Evolutionary conservation across 495 filamentous ascomycete species (phyloP).

Genomic region (Parmelia sp.): DNA sequence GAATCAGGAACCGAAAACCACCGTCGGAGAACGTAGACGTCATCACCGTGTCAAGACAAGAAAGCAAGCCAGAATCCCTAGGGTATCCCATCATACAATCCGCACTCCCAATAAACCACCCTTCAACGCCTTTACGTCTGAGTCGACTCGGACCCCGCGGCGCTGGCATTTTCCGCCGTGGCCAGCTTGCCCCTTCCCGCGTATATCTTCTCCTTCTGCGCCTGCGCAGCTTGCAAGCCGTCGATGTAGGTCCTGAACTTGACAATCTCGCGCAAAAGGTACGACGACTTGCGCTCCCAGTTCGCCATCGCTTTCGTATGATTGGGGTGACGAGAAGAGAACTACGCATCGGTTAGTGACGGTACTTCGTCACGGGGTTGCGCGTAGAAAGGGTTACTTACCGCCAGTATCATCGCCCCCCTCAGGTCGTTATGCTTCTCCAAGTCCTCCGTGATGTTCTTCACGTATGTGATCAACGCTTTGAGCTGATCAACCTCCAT

Average conservation of each 20-base stretch:
- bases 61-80: background rate
- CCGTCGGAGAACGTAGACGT: background rate
- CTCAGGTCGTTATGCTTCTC: constrained; percentile 80
- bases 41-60: background rate
- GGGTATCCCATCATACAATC: background rate
- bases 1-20: background rate
- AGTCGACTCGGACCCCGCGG: background rate
- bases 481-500: constrained; percentile 75
- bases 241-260: constrained; percentile 96
- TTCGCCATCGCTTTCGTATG: constrained; percentile 78
- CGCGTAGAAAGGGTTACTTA: constrained; percentile 34
- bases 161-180: background rate
- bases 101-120: background rate
- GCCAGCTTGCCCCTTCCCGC: constrained; percentile 24
- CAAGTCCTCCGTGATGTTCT: constrained; percentile 78
- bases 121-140: background rate
- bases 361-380: background rate
- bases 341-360: constrained; percentile 35
- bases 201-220: constrained; percentile 51
- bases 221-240: constrained; percentile 55
- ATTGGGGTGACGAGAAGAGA: constrained; percentile 81
- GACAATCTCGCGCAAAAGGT: constrained; percentile 88
- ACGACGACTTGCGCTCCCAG: constrained; percentile 92
- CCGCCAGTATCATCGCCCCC: constrained; percentile 74
- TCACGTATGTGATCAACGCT: constrained; percentile 69